phyloP scores from a whole-genome alignment of 176 grass and related monocot genomes.

The Dendrocalamus sinicus region DNA sequence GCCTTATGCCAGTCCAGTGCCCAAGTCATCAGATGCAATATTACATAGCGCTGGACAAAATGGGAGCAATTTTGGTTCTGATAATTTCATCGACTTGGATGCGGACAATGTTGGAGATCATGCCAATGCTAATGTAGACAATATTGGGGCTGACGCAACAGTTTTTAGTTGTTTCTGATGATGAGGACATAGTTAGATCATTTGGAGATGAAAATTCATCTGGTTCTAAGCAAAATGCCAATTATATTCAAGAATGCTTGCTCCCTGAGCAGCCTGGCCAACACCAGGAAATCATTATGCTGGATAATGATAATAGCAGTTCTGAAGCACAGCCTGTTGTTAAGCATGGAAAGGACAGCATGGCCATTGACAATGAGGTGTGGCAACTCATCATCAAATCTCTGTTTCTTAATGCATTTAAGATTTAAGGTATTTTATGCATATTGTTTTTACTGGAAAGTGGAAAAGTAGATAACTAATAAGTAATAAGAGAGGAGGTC shows the following conservation, averaged over 20 bases:
- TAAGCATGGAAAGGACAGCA: constrained; percentile 11
- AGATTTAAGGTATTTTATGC: not conserved
- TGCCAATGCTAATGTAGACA: constrained; percentile 17
- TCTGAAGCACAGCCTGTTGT: constrained; percentile 35
- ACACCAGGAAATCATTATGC: constrained; percentile 18
- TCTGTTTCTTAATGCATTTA: constrained; percentile 8
- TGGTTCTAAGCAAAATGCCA: not conserved
- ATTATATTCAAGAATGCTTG: not conserved
- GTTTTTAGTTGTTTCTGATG: constrained; percentile 41
- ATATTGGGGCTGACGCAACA: constrained; percentile 20
- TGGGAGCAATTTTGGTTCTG: constrained; percentile 20
- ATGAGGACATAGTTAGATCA: constrained; percentile 37
- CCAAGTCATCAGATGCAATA: constrained; percentile 13
- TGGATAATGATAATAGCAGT: constrained; percentile 17
- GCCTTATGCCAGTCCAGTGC: constrained; percentile 28
- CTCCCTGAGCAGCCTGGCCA: constrained; percentile 1
- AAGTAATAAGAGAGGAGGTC: not conserved
- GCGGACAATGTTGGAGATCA: not conserved
- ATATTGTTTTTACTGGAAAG: constrained; percentile 21
- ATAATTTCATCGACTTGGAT: constrained; percentile 41
- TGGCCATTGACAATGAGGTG: constrained; percentile 40
- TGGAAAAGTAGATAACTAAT: not conserved
- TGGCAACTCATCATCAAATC: not conserved
- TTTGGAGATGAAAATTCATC: constrained; percentile 38
- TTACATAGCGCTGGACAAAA: not conserved